Evolutionary conservation across 2,329 filamentous ascomycete species (phyloP).

Genomic region (Aspergillus quadricinctus): DNA sequence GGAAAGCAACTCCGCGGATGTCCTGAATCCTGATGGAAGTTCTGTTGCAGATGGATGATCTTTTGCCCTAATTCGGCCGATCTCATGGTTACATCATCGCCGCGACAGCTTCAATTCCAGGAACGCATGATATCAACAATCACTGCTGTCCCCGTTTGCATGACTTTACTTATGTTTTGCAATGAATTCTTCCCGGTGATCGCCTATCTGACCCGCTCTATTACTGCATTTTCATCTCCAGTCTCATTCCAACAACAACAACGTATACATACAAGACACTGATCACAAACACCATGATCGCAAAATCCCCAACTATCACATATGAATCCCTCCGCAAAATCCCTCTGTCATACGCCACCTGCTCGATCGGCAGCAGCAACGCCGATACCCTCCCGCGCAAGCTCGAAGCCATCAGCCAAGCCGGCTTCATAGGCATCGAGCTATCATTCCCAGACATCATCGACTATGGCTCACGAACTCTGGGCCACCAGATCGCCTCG

Average conservation of each 20-base stretch:
- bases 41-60: background rate
- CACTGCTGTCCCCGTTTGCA: no score
- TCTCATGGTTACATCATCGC: conserved; percentile 14
- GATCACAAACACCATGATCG: background rate
- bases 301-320: conserved; percentile 9
- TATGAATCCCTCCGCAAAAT: conserved; percentile 22
- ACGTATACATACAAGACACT: background rate
- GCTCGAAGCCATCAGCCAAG: conserved; percentile 36
- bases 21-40: no score
- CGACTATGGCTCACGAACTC: conserved; percentile 54
- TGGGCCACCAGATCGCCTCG: conserved; percentile 48
- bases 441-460: conserved; percentile 70
- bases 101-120: background rate
- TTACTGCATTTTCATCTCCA: background rate
- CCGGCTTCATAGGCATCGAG: conserved; percentile 61
- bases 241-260: background rate
- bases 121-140: background rate
- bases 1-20: background rate
- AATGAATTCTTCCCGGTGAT: background rate
- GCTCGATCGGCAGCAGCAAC: conserved; percentile 37
- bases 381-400: conserved; percentile 35
- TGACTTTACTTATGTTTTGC: no score
- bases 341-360: conserved; percentile 39
- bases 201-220: background rate
- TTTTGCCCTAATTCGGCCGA: background rate